phyloP scores from a whole-genome alignment of 345 rosid genomes.

The Syzygium jambos region DNA sequence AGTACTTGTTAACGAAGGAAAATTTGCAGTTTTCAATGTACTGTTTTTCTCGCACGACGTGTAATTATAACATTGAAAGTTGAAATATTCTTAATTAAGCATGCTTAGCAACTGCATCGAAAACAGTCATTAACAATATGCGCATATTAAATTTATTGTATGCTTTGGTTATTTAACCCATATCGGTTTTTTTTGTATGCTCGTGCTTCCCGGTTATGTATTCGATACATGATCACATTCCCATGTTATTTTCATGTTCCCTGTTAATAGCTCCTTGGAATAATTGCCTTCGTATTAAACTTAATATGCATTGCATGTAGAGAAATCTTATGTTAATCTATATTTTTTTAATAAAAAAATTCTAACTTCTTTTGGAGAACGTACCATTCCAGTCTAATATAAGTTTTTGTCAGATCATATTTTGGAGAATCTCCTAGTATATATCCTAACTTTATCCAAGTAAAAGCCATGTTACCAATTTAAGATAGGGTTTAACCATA shows the following conservation, averaged over 20 bases:
- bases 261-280: too few species aligned
- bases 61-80: not conserved
- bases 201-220: too few species aligned
- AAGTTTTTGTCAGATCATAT: not conserved
- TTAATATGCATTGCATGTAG: too few species aligned
- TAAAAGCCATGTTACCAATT: too few species aligned
- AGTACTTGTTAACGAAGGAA: not conserved
- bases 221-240: too few species aligned
- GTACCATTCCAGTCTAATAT: not conserved
- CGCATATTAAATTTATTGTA: too few species aligned
- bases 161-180: too few species aligned
- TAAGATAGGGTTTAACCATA: not conserved
- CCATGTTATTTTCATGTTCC: too few species aligned
- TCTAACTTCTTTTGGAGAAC: not conserved
- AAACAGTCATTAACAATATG: too few species aligned
- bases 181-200: too few species aligned
- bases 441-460: not conserved
- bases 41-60: not conserved
- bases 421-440: not conserved
- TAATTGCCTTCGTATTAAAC: not conserved
- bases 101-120: not conserved
- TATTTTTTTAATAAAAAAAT: too few species aligned
- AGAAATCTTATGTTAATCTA: too few species aligned
- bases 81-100: not conserved
- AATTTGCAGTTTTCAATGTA: not conserved